Base-by-base conservation (phyloP, 164 flowering plant species). In the Macadamia integrifolia region DNA sequence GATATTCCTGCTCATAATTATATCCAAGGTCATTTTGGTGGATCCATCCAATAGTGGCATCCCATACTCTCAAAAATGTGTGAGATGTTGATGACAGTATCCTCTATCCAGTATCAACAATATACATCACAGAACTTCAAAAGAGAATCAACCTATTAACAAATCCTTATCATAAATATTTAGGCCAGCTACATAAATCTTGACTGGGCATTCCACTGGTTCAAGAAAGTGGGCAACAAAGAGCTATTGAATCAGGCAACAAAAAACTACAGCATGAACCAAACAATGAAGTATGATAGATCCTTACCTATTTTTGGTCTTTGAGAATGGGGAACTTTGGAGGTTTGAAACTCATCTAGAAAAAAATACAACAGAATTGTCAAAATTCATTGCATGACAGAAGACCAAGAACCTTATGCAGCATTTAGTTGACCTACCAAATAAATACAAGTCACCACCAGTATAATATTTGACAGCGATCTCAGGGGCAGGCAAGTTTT, bases 321-420 rank as follows among this genome's bases (percentile, higher is more conserved):
- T 69, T 97, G 84, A 71, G 97, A 59, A 62, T 81, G 49, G 29
- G 97, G 97, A 68, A 74, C 72, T 79, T 95, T 82, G 42, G 87
- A 65, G 44, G 97, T 92, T 79, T 94, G 98, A 69, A 91, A 94
- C 82, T 94, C 98, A 88, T 94, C 98, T 94, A 87, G 23, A 64
- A 52, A 53, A 32, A 72, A 70, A 69, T 43, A 31, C 14, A 48
- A 30, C 66, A 31, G 55, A 44, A 35, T 56, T 63, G 70, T 72
- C 61, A 65, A 63, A 23, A 7, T 1, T 69, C 29, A 56, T 31
- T 2, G 2, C 14, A 32, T 6, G 32, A 60, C 0, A 14, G 18
- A 48, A 59, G 43, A 62, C 28, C 50, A 40, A 59, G 73, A 55
- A 42, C 18, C n/a, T 17, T 4, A 29, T 14, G 44, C 3, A 23